phyloP scores from a whole-genome alignment of 1,284 basidiomycete genomes.

The Earliella scabrosa region DNA sequence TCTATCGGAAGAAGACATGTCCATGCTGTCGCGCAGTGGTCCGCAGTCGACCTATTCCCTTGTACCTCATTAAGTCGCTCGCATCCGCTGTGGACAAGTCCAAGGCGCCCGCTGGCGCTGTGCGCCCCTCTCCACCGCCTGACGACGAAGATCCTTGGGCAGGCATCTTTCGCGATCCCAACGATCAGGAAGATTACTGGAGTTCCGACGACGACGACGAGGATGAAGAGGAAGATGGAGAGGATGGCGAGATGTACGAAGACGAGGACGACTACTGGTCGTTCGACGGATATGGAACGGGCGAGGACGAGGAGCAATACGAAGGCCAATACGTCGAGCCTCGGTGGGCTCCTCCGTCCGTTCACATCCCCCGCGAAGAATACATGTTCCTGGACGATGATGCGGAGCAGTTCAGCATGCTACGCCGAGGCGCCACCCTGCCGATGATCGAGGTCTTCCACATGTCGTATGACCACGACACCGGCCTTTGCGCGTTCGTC shows the following conservation, averaged over 20 bases:
- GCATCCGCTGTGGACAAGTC: slow-evolving; percentile 50
- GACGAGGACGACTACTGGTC: slow-evolving; percentile 41
- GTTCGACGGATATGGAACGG: slow-evolving; percentile 39
- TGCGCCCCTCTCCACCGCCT: slow-evolving; percentile 33
- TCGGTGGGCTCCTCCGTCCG: slow-evolving; percentile 60
- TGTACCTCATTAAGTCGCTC: slow-evolving; percentile 70
- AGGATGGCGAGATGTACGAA: slow-evolving; percentile 32
- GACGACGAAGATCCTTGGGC: slow-evolving; percentile 63
- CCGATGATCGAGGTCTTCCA: slow-evolving; percentile 61
- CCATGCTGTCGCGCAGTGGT: slow-evolving; percentile 68
- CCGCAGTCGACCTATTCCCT: slow-evolving; percentile 61
- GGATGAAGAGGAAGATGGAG: slow-evolving; percentile 39
- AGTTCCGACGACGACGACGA: slow-evolving; percentile 38
- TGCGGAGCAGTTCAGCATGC: slow-evolving; percentile 47
- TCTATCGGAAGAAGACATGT: slow-evolving; percentile 68
- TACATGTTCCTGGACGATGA: slow-evolving; percentile 41
- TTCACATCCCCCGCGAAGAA: slow-evolving; percentile 41
- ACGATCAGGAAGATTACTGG: slow-evolving; percentile 41
- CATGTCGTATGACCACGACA: slow-evolving; percentile 56
- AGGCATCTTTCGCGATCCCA: slow-evolving; percentile 59
- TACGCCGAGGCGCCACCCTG: slow-evolving; percentile 62
- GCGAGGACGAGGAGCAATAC: slow-evolving; percentile 38
- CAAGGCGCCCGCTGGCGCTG: slow-evolving; percentile 34
- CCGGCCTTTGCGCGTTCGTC: slow-evolving; percentile 50
- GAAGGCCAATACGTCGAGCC: slow-evolving; percentile 46